Conservation (phyloP, 2,329 filamentous ascomycete genomes). For the Colletotrichum neosansevieriae region DNA sequence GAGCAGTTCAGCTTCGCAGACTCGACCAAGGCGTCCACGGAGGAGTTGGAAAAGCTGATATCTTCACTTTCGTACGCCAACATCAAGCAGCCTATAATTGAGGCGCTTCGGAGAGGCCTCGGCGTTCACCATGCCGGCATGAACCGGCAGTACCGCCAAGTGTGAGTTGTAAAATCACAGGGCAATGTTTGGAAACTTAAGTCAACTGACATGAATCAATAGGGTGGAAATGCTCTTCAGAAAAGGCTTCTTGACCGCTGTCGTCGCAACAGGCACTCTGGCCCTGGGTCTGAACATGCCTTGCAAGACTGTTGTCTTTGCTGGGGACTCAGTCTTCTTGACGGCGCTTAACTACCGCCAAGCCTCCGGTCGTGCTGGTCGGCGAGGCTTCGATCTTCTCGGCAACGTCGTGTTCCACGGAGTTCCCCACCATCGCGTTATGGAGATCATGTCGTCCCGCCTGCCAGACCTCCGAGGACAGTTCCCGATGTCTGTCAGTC, state of each 20-base stretch:
- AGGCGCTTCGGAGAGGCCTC: conserved; percentile 74
- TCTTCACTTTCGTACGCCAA: conserved; percentile 62
- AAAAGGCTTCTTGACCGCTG: conserved; percentile 76
- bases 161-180: conserved; percentile 50
- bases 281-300: conserved; percentile 87
- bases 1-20: conserved; percentile 76
- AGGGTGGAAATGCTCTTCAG: conserved; percentile 80
- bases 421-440: conserved; percentile 70
- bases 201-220: not conserved
- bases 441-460: conserved; percentile 77
- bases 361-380: conserved; percentile 80
- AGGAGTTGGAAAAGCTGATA: conserved; percentile 70
- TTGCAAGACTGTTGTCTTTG: conserved; percentile 84
- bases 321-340: conserved; percentile 78
- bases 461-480: conserved; percentile 82
- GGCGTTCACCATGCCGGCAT: conserved; percentile 85
- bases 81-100: conserved; percentile 65
- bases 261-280: conserved; percentile 81
- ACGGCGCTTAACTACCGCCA: conserved; percentile 83
- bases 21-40: conserved; percentile 65
- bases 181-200: not conserved
- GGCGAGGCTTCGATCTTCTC: conserved; percentile 83
- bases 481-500: conserved; percentile 80
- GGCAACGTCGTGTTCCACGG: conserved; percentile 85
- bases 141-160: conserved; percentile 81